phyloP scores from a whole-genome alignment of 2,329 filamentous ascomycete genomes.

The Epichloe bromicola region DNA sequence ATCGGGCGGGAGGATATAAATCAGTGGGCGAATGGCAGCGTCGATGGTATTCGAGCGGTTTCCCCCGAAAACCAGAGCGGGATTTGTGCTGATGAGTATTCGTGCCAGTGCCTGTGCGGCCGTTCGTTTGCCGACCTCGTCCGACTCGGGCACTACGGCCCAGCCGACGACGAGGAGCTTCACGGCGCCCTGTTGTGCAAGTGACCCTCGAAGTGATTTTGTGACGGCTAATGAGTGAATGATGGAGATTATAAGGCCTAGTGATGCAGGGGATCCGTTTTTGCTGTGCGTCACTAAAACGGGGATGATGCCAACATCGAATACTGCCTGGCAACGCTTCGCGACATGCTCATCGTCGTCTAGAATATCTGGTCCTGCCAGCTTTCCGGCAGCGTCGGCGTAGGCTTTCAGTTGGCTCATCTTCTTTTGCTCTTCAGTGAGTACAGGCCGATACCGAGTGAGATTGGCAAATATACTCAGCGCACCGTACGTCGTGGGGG shows the following conservation, averaged over 20 bases:
- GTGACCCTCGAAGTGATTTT: conserved; percentile 58
- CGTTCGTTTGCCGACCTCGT: conserved; percentile 34
- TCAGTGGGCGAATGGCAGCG: conserved; percentile 71
- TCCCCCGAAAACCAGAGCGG: conserved; percentile 72
- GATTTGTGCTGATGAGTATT: conserved; percentile 78
- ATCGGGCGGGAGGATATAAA: conserved; percentile 58
- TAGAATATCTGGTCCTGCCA: conserved; percentile 49
- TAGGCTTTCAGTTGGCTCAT: conserved; percentile 90
- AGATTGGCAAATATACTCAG: conserved; percentile 79
- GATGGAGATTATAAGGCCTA: conserved; percentile 63
- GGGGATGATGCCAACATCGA: conserved; percentile 66
- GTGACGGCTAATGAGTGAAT: conserved; percentile 65
- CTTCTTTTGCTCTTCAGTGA: conserved; percentile 84
- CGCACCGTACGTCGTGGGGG: conserved; percentile 69
- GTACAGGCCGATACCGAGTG: conserved; percentile 61
- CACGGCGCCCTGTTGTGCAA: conserved; percentile 89
- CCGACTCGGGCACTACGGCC: conserved; percentile 44
- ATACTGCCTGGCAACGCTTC: conserved; percentile 61
- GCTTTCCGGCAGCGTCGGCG: conserved; percentile 66
- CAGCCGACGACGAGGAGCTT: conserved; percentile 67
- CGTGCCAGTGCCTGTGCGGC: conserved; percentile 73
- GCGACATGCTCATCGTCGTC: conserved; percentile 66
- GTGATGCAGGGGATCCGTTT: conserved; percentile 54
- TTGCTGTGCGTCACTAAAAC: conserved; percentile 67
- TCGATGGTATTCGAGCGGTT: conserved; percentile 60